Evolutionary conservation across 2,329 filamentous ascomycete species (phyloP), one percentile per base, ranked within the genome.

Genomic region (Clonostachys byssicola): DNA sequence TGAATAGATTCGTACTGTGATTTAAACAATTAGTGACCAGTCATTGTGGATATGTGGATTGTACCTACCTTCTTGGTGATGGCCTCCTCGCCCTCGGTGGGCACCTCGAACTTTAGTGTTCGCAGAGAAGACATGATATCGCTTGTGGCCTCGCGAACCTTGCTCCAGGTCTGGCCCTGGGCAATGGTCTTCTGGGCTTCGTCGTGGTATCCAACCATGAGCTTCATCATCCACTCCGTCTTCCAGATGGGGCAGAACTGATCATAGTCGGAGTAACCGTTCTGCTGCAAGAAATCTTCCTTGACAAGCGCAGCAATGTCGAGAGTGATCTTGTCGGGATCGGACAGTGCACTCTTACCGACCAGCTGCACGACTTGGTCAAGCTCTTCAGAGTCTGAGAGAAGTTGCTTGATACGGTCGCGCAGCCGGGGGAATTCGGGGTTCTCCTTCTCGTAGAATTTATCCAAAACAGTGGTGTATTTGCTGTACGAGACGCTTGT

Each of bases 161-260:
- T 96, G 64, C 77, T 75, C 94, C 94, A 99, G 70, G 75, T 86
- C 71, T 92, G 88, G 51, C 94, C 94, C 68, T 96, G 90, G 6
- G 88, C 80, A 63, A 99, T 81, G 7, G 90, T 91, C 81, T 96
- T 97, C 68, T 97, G 92, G 20, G 90, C 86, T 76, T 99, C 94
- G 61, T 99, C 95, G 66, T 96, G 90, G 81, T 92, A 99, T 49
- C 86, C 89, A 78, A 99, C 89, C 85, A 99, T 97, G 54, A 90
- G 87, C 81, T 95, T 96, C 94, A 99, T 99, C 94, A 99, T 97
- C 86, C 94, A 99, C 68, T 95, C 88, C 0, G 94, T 99, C 86
- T 99, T 99, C 94, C 94, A 99, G 62, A 99, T 81, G 44, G 94
- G 94, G 65, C 94, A 99, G 83, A 95, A 99, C 74, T 97, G 92